Evolutionary conservation across 768 basidiomycete species (phyloP).

Genomic region (Paxillus rubicundulus): DNA sequence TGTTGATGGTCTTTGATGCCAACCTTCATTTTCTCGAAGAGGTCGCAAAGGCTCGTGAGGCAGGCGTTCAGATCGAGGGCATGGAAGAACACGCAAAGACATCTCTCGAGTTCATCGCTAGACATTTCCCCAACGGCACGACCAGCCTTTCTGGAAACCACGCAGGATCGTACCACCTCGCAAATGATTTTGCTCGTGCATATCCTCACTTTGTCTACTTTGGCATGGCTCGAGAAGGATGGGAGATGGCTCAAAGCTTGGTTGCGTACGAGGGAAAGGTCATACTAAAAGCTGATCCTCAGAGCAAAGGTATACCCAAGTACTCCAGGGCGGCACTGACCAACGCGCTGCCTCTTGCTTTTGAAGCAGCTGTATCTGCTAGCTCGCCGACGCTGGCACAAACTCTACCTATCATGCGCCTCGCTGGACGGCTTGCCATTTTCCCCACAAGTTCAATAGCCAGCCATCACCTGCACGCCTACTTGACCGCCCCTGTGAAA

Average conservation of each 20-base stretch:
- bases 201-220: slow-evolving; percentile 22
- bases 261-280: slow-evolving; percentile 1
- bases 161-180: not conserved
- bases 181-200: not conserved
- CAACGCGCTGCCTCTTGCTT: slow-evolving; percentile 18
- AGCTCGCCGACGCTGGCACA: slow-evolving; percentile 4
- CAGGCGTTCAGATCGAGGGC: not conserved
- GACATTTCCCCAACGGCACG: slow-evolving; percentile 7
- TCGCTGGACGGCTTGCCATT: slow-evolving; percentile 34
- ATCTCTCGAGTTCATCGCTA: slow-evolving; percentile 28
- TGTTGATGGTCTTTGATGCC: slow-evolving; percentile 42
- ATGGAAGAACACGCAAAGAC: slow-evolving; percentile 7
- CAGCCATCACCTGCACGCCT: slow-evolving; percentile 44
- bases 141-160: slow-evolving; percentile 3
- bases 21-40: slow-evolving; percentile 37
- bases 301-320: slow-evolving; percentile 2
- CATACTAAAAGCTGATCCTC: not conserved
- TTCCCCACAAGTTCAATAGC: slow-evolving; percentile 35
- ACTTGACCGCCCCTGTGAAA: slow-evolving; percentile 37
- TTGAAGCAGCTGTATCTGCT: slow-evolving; percentile 9
- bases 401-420: slow-evolving; percentile 21
- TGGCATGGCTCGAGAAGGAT: slow-evolving; percentile 20
- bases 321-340: slow-evolving; percentile 10
- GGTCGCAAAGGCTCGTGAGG: not conserved
- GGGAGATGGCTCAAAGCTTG: slow-evolving; percentile 22